Base-by-base conservation (phyloP, 192 early-diverging fungal species). In the Backusella circina region DNA sequence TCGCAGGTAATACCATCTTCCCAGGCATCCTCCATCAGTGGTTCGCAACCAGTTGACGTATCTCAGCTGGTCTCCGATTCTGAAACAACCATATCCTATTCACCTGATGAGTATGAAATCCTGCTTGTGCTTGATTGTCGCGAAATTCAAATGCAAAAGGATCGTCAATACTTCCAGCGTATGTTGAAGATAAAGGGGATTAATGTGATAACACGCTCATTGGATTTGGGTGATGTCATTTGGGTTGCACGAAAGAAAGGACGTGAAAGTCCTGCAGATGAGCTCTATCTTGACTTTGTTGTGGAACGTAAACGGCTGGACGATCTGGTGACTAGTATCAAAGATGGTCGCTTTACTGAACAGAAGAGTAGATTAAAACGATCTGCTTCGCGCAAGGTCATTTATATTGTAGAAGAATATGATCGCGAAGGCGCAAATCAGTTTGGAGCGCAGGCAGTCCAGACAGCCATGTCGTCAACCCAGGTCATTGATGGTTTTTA, bases 251-350 rank as follows among this genome's bases (percentile, higher is more conserved):
- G 83, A 32, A 71, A 84, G 35, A 47, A 38, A 0, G 65, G 18
- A 2, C 50, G 35, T 37, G 70, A 35, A 13, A 74, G 80, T 18
- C 82, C 81, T 6, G 70, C 75, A 36, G 75, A 88, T 8, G 94
- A 95, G 41, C 77, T 98, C 18, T 89, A 96, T 3, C 82, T 98
- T 9, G 94, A 96, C 76, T 90, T 89, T 57, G 81, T 98, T n/a
- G 73, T 97, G 2, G 97, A 99, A 81, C 87, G 98, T 31, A 99
- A 99, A 75, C 88, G 93, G n/a, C 89, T 95, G 85, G 96, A 98
- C 69, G 98, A 99, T 80, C 83, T 99, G 67, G 88, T 94, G 6
- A 79, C 87, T 0, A 97, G 95, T 82, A 97, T 99, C 67, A 93
- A 95, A 38, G 98, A 99, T 78, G 95, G 95, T 1, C 86, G 98